Conservation (phyloP, 2,329 filamentous ascomycete genomes). For the Fusarium staphyleae region DNA sequence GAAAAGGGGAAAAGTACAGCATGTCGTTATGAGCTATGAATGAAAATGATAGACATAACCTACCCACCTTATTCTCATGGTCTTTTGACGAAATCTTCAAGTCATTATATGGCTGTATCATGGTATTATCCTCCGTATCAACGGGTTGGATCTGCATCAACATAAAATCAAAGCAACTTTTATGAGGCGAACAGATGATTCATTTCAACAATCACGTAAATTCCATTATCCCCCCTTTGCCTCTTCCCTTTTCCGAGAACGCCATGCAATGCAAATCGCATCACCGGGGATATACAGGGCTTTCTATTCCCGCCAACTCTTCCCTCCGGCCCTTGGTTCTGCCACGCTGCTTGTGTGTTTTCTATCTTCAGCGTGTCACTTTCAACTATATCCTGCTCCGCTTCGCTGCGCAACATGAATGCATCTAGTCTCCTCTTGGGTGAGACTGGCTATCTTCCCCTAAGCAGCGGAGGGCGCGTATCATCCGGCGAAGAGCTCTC, state of each 20-base stretch:
- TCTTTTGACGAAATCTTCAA: not conserved
- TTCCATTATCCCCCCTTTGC: conserved; percentile 44
- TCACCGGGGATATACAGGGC: conserved; percentile 45
- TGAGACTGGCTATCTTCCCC: conserved; percentile 7
- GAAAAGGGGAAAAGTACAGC: conserved; percentile 2
- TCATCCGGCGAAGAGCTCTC: conserved; percentile 23
- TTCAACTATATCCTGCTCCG: conserved; percentile 24
- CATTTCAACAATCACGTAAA: conserved; percentile 43
- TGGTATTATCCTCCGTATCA: too few relatives aligned
- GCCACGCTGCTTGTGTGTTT: conserved; percentile 30
- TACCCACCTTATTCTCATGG: not conserved
- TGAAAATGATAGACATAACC: conserved; percentile 21
- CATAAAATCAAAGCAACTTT: not conserved
- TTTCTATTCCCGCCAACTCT: conserved; percentile 29
- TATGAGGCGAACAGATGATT: conserved; percentile 37
- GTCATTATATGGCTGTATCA: not conserved
- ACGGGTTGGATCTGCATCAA: too few relatives aligned
- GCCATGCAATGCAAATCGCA: conserved; percentile 52
- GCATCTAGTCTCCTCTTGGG: conserved; percentile 11
- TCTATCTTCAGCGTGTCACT: conserved; percentile 3
- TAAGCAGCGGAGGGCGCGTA: conserved; percentile 33
- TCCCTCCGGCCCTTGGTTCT: conserved; percentile 26
- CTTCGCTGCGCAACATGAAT: conserved; percentile 8
- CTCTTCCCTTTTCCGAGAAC: conserved; percentile 47
- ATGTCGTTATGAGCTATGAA: conserved; percentile 31